phyloP scores from a whole-genome alignment of 805 yeast species.

The Ogataea neopini region DNA sequence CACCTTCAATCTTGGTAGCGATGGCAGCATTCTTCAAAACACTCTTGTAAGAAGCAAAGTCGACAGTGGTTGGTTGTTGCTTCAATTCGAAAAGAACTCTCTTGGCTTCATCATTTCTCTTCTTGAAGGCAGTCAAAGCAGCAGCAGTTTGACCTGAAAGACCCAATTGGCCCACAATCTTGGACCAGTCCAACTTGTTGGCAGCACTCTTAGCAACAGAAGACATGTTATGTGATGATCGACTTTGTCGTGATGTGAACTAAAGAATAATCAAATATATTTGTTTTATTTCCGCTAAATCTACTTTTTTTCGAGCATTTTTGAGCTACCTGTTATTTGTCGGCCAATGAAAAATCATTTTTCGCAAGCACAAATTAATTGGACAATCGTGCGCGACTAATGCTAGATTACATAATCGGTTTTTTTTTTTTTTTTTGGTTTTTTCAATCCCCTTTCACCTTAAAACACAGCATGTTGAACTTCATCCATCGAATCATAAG shows the following conservation, averaged over 20 bases:
- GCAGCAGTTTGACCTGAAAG: slow-evolving; percentile 90
- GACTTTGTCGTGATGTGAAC: slow-evolving; percentile 1
- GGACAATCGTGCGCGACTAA: neutral
- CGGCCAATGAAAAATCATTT: slow-evolving; percentile 15
- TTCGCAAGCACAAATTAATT: slow-evolving; percentile 8
- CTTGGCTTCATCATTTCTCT: slow-evolving; percentile 98
- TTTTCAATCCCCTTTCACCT: neutral
- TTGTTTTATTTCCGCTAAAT: slow-evolving; percentile 8
- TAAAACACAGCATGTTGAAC: slow-evolving; percentile 18
- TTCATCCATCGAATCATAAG: slow-evolving; percentile 31
- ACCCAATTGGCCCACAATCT: slow-evolving; percentile 83
- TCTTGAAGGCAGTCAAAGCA: slow-evolving; percentile 88
- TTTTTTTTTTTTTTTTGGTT: neutral
- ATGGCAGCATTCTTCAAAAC: slow-evolving; percentile 79
- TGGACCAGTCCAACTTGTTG: slow-evolving; percentile 93
- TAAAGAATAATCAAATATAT: neutral
- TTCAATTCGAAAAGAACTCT: slow-evolving; percentile 70
- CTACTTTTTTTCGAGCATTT: slow-evolving; percentile 7
- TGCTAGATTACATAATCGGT: neutral
- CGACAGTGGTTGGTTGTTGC: slow-evolving; percentile 74
- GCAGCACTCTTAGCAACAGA: slow-evolving; percentile 57
- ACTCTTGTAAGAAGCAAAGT: slow-evolving; percentile 77
- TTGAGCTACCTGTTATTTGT: slow-evolving; percentile 12
- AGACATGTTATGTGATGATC: slow-evolving; percentile 18
- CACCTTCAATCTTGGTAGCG: slow-evolving; percentile 77